Percentiles rank a stretch among this genome's conserved stretches.
Evolutionary conservation across 345 rosid genomes (phyloP).

Genomic region (Noccaea bulbosa): DNA sequence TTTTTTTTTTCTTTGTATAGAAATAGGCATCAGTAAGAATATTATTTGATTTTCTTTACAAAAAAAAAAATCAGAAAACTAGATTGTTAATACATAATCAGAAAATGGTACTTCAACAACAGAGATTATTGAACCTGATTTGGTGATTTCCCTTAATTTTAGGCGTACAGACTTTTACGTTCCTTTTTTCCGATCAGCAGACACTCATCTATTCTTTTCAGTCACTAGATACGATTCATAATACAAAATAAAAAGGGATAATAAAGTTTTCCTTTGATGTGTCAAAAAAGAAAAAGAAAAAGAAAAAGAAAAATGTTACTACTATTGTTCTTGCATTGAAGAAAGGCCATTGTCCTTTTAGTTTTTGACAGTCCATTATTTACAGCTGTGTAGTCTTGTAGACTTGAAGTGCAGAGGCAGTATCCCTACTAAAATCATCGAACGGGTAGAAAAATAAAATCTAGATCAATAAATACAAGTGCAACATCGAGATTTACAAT

Average conservation of each 20-base stretch:
- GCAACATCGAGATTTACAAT: constrained; percentile 39
- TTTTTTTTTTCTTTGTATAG: too few species aligned
- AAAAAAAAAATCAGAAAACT: background rate
- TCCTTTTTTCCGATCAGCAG: constrained; percentile 16
- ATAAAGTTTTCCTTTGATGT: background rate
- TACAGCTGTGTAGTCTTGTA: constrained; percentile 27
- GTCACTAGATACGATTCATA: constrained; percentile 5
- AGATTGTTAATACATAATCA: background rate
- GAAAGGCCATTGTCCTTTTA: background rate
- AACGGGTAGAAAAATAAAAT: constrained; percentile 24
- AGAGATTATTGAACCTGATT: constrained; percentile 5
- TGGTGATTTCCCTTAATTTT: background rate
- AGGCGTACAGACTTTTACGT: constrained; percentile 6
- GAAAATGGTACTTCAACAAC: background rate
- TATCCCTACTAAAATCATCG: constrained; percentile 17
- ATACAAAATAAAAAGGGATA: background rate
- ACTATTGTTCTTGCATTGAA: background rate
- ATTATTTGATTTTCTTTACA: background rate
- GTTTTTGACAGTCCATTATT: constrained; percentile 15
- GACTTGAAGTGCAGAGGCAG: constrained; percentile 6
- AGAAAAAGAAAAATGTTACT: too few species aligned
- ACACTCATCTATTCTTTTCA: constrained; percentile 15
- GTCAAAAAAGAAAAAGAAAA: background rate
- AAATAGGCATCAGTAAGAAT: too few species aligned
- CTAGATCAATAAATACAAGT: constrained; percentile 34